Conservation (phyloP, 805 yeast species). For the Saturnispora gosingensis region DNA sequence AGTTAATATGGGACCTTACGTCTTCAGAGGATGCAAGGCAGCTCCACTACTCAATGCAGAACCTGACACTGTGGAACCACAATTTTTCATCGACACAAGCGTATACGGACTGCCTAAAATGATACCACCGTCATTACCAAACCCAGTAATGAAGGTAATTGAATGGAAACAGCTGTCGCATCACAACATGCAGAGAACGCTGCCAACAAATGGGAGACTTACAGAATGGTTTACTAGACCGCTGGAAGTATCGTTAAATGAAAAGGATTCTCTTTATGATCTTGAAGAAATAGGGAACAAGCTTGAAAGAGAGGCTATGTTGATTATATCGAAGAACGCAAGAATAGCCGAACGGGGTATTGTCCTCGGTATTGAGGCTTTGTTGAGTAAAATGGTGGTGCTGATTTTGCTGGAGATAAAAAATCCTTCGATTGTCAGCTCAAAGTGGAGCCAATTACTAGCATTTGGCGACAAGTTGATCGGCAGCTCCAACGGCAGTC, state of each 20-base stretch:
- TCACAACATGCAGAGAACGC: not conserved
- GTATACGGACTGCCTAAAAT: not conserved
- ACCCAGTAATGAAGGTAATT: conserved; percentile 3
- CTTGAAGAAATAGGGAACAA: not conserved
- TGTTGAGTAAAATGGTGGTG: not conserved
- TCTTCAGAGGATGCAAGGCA: conserved; percentile 1
- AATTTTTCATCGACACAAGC: not conserved
- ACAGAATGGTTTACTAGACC: conserved; percentile 3
- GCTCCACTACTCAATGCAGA: not conserved
- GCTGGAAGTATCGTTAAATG: not conserved
- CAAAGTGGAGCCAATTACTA: not conserved
- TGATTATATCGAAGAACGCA: not conserved
- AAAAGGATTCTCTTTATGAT: not conserved
- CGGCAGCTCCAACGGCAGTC: not conserved
- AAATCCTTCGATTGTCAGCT: not conserved
- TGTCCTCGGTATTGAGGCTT: not conserved
- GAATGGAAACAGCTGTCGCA: conserved; percentile 6
- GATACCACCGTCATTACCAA: conserved; percentile 4
- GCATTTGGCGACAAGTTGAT: conserved; percentile 1
- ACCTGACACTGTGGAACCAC: not conserved
- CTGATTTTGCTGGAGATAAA: not conserved
- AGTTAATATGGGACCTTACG: conserved; percentile 1
- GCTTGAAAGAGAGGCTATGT: not conserved
- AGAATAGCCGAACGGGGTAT: not conserved
- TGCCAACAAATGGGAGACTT: not conserved